Conservation (phyloP, 2,329 filamentous ascomycete genomes). For the Aspergillus fructus region DNA sequence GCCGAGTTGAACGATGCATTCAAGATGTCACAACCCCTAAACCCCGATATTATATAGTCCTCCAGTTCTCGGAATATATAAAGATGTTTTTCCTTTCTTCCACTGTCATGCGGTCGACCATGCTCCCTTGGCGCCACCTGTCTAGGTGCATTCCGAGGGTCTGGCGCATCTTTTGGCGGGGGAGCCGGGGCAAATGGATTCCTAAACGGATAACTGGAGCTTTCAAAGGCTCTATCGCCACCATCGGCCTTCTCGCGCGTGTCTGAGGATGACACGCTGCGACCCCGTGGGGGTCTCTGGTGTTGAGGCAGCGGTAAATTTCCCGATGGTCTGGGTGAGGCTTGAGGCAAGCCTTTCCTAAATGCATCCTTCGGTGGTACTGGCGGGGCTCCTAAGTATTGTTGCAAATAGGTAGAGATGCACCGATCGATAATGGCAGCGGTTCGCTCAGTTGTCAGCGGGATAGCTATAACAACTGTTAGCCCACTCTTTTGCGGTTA, state of each 20-base stretch:
- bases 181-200: constrained; percentile 12
- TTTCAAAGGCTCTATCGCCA: constrained; percentile 13
- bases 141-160: constrained; percentile 22
- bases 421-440: constrained; percentile 57
- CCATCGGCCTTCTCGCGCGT: constrained; percentile 17
- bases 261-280: constrained; percentile 29
- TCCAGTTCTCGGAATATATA: constrained; percentile 73
- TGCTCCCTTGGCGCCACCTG: constrained; percentile 19
- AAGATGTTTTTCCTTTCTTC: constrained; percentile 43
- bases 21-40: constrained; percentile 69
- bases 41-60: constrained; percentile 70
- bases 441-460: constrained; percentile 62
- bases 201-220: constrained; percentile 16
- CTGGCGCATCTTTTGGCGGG: constrained; percentile 20
- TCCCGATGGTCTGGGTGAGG: constrained; percentile 9
- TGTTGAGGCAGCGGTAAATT: constrained; percentile 20
- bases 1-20: constrained; percentile 71
- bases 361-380: constrained; percentile 20
- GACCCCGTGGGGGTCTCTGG: constrained; percentile 21
- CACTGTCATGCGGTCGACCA: constrained; percentile 21
- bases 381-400: constrained; percentile 32
- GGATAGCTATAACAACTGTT: constrained; percentile 32
- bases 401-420: constrained; percentile 51
- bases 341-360: constrained; percentile 4
- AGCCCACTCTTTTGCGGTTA: not conserved